phyloP scores from a whole-genome alignment of 2,329 filamentous ascomycete species.

The Diplodia mutila region DNA sequence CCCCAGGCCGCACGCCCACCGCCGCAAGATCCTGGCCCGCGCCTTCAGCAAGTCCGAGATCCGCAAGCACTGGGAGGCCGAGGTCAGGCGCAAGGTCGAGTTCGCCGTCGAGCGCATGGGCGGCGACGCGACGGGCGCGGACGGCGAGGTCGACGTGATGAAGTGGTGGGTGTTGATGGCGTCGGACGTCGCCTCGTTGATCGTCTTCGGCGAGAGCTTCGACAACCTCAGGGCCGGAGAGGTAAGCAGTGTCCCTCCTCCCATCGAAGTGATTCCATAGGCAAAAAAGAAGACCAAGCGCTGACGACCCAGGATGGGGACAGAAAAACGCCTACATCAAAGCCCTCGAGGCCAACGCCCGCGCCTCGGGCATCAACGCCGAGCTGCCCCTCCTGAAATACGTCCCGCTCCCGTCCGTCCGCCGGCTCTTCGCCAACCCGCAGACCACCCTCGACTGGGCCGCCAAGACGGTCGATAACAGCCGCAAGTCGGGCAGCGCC shows the following conservation, averaged over 20 bases:
- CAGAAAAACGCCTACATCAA: conserved; percentile 42
- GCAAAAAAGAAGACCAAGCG: too few relatives aligned
- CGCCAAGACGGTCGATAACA: conserved; percentile 37
- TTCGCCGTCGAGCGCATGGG: conserved; percentile 41
- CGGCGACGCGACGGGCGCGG: conserved; percentile 26
- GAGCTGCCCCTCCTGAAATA: conserved; percentile 42
- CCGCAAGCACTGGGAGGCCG: conserved; percentile 41
- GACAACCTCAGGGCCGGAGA: conserved; percentile 43
- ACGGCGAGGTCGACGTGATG: conserved; percentile 40
- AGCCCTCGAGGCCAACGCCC: conserved; percentile 41
- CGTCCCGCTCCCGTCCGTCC: conserved; percentile 35
- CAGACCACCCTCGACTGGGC: conserved; percentile 38
- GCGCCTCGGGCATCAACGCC: conserved; percentile 41
- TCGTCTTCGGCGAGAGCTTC: conserved; percentile 48
- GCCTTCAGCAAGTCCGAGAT: conserved; percentile 43
- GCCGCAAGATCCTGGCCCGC: conserved; percentile 43
- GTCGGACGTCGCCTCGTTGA: conserved; percentile 43
- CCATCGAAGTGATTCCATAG: too few relatives aligned
- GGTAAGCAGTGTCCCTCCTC: conserved; percentile 29
- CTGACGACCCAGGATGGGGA: too few relatives aligned
- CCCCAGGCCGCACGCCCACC: conserved; percentile 38
- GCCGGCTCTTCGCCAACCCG: conserved; percentile 42
- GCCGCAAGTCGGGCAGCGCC: conserved; percentile 35
- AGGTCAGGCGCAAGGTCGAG: conserved; percentile 38
- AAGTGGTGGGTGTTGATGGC: conserved; percentile 48